Conservation (phyloP, 176 grass and related monocot genomes). For the Oryza meyeriana region DNA sequence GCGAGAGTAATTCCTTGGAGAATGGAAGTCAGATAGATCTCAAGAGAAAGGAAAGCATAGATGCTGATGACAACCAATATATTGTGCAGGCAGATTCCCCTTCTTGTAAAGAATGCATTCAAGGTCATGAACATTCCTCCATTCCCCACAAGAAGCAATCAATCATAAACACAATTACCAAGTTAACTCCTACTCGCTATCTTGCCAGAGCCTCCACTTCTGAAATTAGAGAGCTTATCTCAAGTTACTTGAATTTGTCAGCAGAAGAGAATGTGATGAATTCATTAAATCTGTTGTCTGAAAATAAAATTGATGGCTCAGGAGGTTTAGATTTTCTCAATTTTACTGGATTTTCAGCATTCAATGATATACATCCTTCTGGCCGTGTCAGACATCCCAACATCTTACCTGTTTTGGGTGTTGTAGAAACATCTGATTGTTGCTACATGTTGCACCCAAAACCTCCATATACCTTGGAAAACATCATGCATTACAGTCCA, state of each 20-base stretch:
- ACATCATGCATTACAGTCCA: constrained; percentile 79
- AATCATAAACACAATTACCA: constrained; percentile 38
- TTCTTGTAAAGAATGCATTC: constrained; percentile 28
- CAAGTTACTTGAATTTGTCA: constrained; percentile 46
- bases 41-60: constrained; percentile 6
- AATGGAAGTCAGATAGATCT: constrained; percentile 27
- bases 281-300: constrained; percentile 64
- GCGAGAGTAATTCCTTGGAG: constrained; percentile 35
- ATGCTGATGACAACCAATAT: constrained; percentile 17
- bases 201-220: constrained; percentile 42
- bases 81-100: constrained; percentile 26
- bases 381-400: constrained; percentile 75
- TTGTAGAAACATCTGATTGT: constrained; percentile 56
- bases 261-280: constrained; percentile 67
- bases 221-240: constrained; percentile 57
- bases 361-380: constrained; percentile 47
- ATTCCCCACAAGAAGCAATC: constrained; percentile 29
- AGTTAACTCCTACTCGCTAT: constrained; percentile 60
- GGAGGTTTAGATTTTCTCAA: constrained; percentile 68
- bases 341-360: constrained; percentile 71
- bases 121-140: constrained; percentile 32
- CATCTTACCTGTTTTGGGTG: constrained; percentile 69
- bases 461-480: constrained; percentile 71
- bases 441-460: constrained; percentile 71
- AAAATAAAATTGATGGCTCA: constrained; percentile 55